phyloP scores from a whole-genome alignment of 345 rosid genomes.

The Hevea brasiliensis region DNA sequence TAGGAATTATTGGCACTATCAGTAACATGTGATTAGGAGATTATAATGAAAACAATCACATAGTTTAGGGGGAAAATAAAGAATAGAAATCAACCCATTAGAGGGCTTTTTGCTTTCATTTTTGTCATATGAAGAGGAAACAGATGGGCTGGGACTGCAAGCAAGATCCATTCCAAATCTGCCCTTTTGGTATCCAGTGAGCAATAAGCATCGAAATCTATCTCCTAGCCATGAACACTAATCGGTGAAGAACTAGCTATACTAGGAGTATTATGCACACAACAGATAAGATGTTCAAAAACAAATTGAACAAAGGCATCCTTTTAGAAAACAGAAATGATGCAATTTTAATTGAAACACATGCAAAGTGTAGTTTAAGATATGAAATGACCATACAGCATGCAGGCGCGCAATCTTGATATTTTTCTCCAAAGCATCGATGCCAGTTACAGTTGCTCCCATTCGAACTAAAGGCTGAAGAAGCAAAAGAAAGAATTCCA shows the following conservation, averaged over 20 bases:
- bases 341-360: not conserved
- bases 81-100: not conserved
- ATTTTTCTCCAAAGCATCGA: conserved; percentile 94
- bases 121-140: not conserved
- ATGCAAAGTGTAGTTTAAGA: not conserved
- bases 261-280: too few relatives aligned
- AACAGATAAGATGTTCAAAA: not conserved
- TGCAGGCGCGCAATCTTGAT: conserved; percentile 86
- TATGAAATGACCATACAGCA: conserved; percentile 56
- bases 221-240: too few relatives aligned
- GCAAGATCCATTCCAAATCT: not conserved
- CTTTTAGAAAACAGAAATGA: not conserved
- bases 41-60: not conserved
- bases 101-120: too few relatives aligned
- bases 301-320: not conserved
- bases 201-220: too few relatives aligned
- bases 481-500: conserved; percentile 19
- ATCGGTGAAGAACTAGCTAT: too few relatives aligned
- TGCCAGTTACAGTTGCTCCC: conserved; percentile 93
- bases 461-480: conserved; percentile 92
- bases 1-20: not conserved
- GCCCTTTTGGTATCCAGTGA: too few relatives aligned
- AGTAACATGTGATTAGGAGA: too few relatives aligned
- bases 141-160: too few relatives aligned
- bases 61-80: not conserved